These are phyloP conservation scores for Fonsecaea erecta DNA, from an alignment of 2,329 filamentous ascomycete species.

Conservation along the genomic window DNA sequence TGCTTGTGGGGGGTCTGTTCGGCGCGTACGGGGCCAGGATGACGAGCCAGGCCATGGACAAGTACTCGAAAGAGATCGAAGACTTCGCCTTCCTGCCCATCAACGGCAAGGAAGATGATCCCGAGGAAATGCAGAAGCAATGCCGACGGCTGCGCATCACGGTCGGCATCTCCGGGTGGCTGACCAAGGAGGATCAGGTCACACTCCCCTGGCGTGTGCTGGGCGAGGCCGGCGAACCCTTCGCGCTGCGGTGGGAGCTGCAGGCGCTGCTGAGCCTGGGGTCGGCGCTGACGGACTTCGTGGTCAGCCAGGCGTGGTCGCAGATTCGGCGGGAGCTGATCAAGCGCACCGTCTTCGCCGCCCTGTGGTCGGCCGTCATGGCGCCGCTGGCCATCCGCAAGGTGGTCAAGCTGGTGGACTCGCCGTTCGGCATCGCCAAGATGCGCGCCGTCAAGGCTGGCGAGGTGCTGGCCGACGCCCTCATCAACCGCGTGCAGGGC, in stretches of 20 bases:
- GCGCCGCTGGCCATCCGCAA: slow-evolving; percentile 64
- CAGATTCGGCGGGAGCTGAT: slow-evolving; percentile 71
- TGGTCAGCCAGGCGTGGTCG: slow-evolving; percentile 72
- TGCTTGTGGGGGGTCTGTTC: slow-evolving; percentile 76
- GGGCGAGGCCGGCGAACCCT: slow-evolving; percentile 67
- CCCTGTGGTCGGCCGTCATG: slow-evolving; percentile 52
- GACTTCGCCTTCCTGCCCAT: slow-evolving; percentile 79
- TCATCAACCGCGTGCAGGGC: slow-evolving; percentile 74
- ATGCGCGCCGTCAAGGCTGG: slow-evolving; percentile 74
- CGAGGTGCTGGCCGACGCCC: slow-evolving; percentile 70
- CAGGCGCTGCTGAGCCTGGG: slow-evolving; percentile 73
- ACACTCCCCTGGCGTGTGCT: slow-evolving; percentile 72
- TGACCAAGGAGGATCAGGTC: slow-evolving; percentile 67
- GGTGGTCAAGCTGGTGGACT: slow-evolving; percentile 68
- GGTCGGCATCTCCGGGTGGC: slow-evolving; percentile 76
- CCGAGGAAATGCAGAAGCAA: slow-evolving; percentile 32
- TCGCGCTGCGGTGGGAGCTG: slow-evolving; percentile 75
- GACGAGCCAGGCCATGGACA: slow-evolving; percentile 76
- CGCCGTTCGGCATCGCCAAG: slow-evolving; percentile 72
- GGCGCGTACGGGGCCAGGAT: slow-evolving; percentile 78
- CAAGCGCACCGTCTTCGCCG: slow-evolving; percentile 69
- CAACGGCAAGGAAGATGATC: slow-evolving; percentile 38
- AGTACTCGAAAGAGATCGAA: slow-evolving; percentile 74
- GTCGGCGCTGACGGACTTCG: slow-evolving; percentile 70
- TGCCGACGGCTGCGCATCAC: slow-evolving; percentile 68